phyloP scores from a whole-genome alignment of 108 stramenopile genomes.

The Nitzschia sp. region DNA sequence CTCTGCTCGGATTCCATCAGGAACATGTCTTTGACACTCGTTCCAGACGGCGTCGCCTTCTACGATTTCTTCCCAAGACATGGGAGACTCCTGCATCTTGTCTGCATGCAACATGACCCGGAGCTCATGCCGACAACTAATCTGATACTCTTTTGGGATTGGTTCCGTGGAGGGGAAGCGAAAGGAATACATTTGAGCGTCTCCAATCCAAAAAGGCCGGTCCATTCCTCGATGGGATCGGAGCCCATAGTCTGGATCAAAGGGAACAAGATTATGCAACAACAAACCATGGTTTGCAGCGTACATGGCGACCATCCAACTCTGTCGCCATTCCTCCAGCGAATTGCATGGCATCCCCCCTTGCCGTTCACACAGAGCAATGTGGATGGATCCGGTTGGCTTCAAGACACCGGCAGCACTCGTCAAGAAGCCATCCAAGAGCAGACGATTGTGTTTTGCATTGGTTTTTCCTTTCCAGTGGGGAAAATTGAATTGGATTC shows the following conservation, averaged over 20 bases:
- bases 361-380: slow-evolving; percentile 72
- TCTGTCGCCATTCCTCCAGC: slow-evolving; percentile 62
- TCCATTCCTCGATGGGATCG: slow-evolving; percentile 80
- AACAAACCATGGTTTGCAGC: slow-evolving; percentile 66
- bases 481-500: slow-evolving; percentile 85
- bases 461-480: slow-evolving; percentile 87
- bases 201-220: slow-evolving; percentile 60
- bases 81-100: slow-evolving; percentile 16
- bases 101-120: slow-evolving; percentile 56
- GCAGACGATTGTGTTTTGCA: slow-evolving; percentile 61
- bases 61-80: slow-evolving; percentile 46
- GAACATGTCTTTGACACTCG: slow-evolving; percentile 48
- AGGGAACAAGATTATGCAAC: slow-evolving; percentile 46
- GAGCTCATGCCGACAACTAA: slow-evolving; percentile 80
- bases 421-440: slow-evolving; percentile 58
- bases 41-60: slow-evolving; percentile 54
- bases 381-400: slow-evolving; percentile 67
- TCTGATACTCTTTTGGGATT: slow-evolving; percentile 50
- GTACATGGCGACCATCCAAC: slow-evolving; percentile 70
- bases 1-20: slow-evolving; percentile 66
- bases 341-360: slow-evolving; percentile 58
- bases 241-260: slow-evolving; percentile 49
- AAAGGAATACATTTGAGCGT: slow-evolving; percentile 63
- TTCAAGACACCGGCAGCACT: slow-evolving; percentile 52
- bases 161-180: slow-evolving; percentile 29